Percentiles rank a stretch among this genome's conserved stretches.
These are phyloP conservation scores for Boechera divaricarpa DNA, from an alignment of 345 rosid species.

Conservation along the genomic window DNA sequence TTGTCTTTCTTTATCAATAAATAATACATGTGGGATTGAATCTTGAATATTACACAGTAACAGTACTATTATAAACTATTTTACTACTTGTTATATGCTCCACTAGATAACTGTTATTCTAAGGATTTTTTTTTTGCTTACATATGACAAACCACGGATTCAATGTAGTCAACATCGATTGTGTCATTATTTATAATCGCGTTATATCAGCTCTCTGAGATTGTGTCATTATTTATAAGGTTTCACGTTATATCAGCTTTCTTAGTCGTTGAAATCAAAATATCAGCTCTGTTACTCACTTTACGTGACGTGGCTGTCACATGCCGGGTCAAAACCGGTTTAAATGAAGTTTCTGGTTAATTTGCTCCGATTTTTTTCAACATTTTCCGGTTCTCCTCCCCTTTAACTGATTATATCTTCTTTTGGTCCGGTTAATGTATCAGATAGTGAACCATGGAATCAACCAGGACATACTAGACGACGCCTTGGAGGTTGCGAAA, in stretches of 20 bases:
- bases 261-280: neutral
- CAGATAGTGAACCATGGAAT: slow-evolving; percentile 73
- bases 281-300: neutral
- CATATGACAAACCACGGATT: neutral
- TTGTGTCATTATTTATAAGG: neutral
- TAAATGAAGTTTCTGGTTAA: neutral
- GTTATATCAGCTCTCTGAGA: neutral
- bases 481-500: slow-evolving; percentile 51
- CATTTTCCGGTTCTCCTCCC: slow-evolving; percentile 28
- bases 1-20: neutral
- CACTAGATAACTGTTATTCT: neutral
- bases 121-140: neutral
- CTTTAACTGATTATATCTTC: neutral
- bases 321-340: slow-evolving; percentile 16
- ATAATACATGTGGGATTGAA: neutral
- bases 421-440: slow-evolving; percentile 4
- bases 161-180: neutral
- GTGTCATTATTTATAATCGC: neutral
- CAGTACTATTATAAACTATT: neutral
- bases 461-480: slow-evolving; percentile 51
- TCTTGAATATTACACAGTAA: neutral
- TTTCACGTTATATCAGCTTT: neutral
- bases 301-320: slow-evolving; percentile 19
- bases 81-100: neutral
- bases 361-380: neutral